Evolutionary conservation across 768 basidiomycete genomes (phyloP), one percentile per base, ranked within the genome.

Genomic region (Epithele typhae): DNA sequence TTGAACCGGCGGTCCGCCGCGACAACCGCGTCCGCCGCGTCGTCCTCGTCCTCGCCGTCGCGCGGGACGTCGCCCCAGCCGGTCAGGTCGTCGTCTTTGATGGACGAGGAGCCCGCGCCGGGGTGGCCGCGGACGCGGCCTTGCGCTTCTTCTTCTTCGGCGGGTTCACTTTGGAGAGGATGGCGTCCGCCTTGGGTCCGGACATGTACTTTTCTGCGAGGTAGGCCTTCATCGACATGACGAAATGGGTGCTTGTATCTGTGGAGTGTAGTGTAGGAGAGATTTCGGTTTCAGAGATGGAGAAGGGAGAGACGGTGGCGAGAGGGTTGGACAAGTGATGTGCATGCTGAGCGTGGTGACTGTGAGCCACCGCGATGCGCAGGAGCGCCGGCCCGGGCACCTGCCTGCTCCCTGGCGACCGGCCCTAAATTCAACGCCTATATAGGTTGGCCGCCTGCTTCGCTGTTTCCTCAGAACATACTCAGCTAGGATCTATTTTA

Each of bases 161-260:
- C 48, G 64, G 67, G 14, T 75, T 76, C 0, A 77, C 64, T 37
- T 80, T 79, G 3, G 92, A 73, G 7, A 97, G 74, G 52, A 98
- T 98, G 5, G 92, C 93, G 56, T 97, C 95, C 2, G 94, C 92
- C 59, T 97, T 98, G 0, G 91, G 82, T 1, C 95, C 95, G 5
- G 92, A 84, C 93, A 97, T 95, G 71, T 98, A 98, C 52, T 89
- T 91, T 54, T 84, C 78, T 0, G 91, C 91, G 15, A 94, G 77
- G 63, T 94, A 94, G 19, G 88, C 74, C 63, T 92, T 84, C 71
- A 94, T 76, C 33, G 54, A 59, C 49, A 50, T 50, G 41, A 49
- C 43, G 42, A 25, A 32, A n/a, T n/a, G n/a, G n/a, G n/a, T n/a
- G n/a, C n/a, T n/a, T n/a, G n/a, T n/a, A n/a, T n/a, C n/a, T n/a